Evolutionary conservation across 1,284 basidiomycete genomes (phyloP).

Genomic region (Tetrapyrgos nigripes): DNA sequence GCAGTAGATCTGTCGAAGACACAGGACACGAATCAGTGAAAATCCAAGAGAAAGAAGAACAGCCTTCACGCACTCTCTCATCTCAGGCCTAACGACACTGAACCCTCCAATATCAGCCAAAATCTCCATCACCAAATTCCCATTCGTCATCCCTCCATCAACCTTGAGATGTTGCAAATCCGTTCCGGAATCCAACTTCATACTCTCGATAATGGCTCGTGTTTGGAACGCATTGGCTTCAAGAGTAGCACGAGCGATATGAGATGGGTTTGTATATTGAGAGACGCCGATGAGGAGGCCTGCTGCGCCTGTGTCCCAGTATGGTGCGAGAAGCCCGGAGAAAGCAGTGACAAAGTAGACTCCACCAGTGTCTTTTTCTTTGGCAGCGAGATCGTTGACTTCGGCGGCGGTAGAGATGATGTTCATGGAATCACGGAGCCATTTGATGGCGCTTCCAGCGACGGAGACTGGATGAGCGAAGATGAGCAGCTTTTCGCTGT

Average conservation of each 20-base stretch:
- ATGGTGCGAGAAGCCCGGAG: constrained; percentile 89
- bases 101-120: constrained; percentile 95
- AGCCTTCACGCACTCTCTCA: constrained; percentile 81
- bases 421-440: constrained; percentile 92
- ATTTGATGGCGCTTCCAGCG: constrained; percentile 95
- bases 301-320: constrained; percentile 90
- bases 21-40: not conserved
- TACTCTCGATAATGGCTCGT: constrained; percentile 92
- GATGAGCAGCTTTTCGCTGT: not conserved
- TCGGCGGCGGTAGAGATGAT: constrained; percentile 85
- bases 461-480: constrained; percentile 75
- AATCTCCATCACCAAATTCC: constrained; percentile 89
- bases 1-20: constrained; percentile 79
- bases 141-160: constrained; percentile 95
- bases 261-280: constrained; percentile 91
- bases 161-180: constrained; percentile 88
- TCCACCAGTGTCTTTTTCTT: constrained; percentile 87
- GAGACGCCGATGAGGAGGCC: constrained; percentile 89
- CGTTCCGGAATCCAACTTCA: constrained; percentile 83
- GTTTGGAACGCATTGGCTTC: constrained; percentile 94
- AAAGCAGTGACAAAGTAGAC: constrained; percentile 98
- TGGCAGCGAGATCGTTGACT: constrained; percentile 85
- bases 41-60: not conserved
- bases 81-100: constrained; percentile 89
- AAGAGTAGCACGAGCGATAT: constrained; percentile 93